phyloP scores from a whole-genome alignment of 176 grass and related monocot species.

The Tuctoria greenei region DNA sequence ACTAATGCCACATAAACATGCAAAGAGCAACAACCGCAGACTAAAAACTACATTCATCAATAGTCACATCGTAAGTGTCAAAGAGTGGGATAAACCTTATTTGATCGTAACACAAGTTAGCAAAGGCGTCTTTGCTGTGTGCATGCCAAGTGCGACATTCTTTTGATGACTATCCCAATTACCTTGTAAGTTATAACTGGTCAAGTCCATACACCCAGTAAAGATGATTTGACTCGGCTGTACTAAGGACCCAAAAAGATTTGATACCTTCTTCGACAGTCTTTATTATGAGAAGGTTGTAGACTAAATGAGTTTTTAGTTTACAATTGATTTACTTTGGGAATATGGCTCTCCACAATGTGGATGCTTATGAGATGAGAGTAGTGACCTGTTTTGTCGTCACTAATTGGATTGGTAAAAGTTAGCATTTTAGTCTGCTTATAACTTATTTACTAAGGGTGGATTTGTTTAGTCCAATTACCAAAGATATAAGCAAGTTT shows the following conservation, averaged over 20 bases:
- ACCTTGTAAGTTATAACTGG: neutral
- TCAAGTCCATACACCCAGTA: neutral
- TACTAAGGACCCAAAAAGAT: neutral
- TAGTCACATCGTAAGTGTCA: neutral
- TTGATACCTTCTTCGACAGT: neutral
- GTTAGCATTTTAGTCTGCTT: neutral
- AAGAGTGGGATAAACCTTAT: constrained; percentile 28
- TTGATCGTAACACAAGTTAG: neutral
- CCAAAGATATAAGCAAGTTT: neutral
- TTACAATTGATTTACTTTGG: neutral
- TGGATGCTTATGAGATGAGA: neutral
- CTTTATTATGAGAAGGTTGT: neutral
- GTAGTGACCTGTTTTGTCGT: neutral
- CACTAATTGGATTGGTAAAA: neutral
- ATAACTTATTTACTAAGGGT: neutral
- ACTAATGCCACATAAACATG: neutral
- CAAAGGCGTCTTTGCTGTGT: constrained; percentile 34
- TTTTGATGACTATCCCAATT: neutral
- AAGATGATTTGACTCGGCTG: neutral
- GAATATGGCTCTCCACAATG: neutral
- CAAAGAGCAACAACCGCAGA: neutral
- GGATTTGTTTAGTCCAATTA: neutral
- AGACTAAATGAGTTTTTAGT: neutral
- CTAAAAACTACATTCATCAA: neutral
- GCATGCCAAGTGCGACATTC: constrained; percentile 20